Base-by-base conservation (phyloP, 108 stramenopile species). In the Nitzschia sp. region DNA sequence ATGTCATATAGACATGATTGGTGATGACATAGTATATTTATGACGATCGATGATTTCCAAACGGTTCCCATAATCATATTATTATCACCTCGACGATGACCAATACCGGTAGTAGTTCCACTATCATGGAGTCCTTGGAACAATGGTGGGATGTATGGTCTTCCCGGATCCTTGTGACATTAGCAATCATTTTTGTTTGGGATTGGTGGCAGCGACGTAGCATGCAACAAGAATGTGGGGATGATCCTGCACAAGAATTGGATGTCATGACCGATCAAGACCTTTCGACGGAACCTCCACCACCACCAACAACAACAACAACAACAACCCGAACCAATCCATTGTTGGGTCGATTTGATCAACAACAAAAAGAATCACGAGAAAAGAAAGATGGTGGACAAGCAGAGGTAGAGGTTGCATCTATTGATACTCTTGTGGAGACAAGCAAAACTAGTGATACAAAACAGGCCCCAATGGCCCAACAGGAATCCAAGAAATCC, bases 121-220 rank as follows among this genome's bases (percentile, higher is more conserved):
- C 48, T 6, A 15, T 50, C 2, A 6, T 50, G 17, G 48, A 50
- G 6, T 34, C 29, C 5, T 58, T 58, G 2, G 2, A 10, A 11
- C 8, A 11, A 25, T 25, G 11, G 17, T 70, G 20, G 69, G 22
- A 51, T 42, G 11, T 12, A 10, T 54, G 51, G 43, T 44, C 24
- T 1, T 41, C 14, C 15, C 54, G 67, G 0, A 57, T 65, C 2
- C 15, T 65, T 1, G 51, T 65, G 37, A 29, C 64, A 9, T 10
- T 65, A 26, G 14, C 41, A 3, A 53, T 65, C 7, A 34, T 65
- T 12, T 20, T 29, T 20, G 42, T 34, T 9, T 65, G 38, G 22
- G 64, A 65, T 25, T 53, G 19, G 19, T 38, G 64, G 51, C 21
- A 65, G 6, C 64, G 64, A 6, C 9, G 20, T 1, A 19, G 38